Base-by-base conservation (phyloP, 2,329 filamentous ascomycete species). In the Bipolaris cookei region DNA sequence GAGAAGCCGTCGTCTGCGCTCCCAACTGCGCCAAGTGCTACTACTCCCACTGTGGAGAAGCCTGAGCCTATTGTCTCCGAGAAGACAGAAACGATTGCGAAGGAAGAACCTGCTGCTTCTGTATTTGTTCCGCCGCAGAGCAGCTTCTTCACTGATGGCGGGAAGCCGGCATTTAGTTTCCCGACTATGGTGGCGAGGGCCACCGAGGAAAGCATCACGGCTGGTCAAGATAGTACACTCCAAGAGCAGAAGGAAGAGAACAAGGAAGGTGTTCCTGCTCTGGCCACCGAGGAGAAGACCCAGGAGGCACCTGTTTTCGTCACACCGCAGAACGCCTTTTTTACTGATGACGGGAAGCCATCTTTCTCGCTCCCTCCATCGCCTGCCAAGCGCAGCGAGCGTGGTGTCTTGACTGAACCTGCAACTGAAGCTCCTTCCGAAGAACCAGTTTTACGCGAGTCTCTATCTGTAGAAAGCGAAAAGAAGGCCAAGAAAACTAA, bases 401-500 rank as follows among this genome's bases (percentile, higher is more conserved):
- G 41, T 0, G 28, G 34, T 28, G 6, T 14, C n/a, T 34, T 51
- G 32, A 41, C 25, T 1, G 52, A 65, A 43, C 23, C 61, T 30
- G 13, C 39, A 8, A 43, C 25, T 6, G 11, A 41, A 8, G 43
- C 25, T 8, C 46, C 54, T 13, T 11, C 30, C 10, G 55, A 59
- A n/a, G 54, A 64, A n/a, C 55, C 59, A 8, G 53, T 65, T 18
- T 49, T 32, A 50, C 53, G 58, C 23, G 30, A 55, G 44, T 35
- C 57, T 14, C 46, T 51, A 14, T 38, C 56, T 45, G 34, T 48
- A 16, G 44, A 62, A 5, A 53, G 52, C 39, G 70, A 67, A 56
- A 72, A 65, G 56, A 71, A 72, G 59, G 52, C 54, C 11, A 73
- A 74, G 56, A 44, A 44, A n/a, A 28, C 14, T n/a, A 44, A 44